Conservation (phyloP, 2,329 filamentous ascomycete genomes). For the Curvularia hawaiiensis region DNA sequence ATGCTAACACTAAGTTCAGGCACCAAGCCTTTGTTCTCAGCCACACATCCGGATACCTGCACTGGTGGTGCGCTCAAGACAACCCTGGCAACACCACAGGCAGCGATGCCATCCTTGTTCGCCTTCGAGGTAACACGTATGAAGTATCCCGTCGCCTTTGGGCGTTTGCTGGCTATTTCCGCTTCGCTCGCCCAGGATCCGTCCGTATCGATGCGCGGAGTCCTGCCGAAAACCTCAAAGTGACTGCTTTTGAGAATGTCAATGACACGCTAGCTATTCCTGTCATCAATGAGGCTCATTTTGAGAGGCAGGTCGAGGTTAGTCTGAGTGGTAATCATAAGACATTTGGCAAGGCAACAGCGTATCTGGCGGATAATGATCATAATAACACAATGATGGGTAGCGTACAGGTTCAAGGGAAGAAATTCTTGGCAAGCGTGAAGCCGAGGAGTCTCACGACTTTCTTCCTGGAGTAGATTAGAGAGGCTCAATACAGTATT, state of each 20-base stretch:
- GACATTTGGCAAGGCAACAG: neutral
- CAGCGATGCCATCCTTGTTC: slow-evolving; percentile 20
- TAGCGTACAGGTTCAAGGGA: slow-evolving; percentile 2
- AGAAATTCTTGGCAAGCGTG: neutral
- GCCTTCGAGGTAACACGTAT: slow-evolving; percentile 33
- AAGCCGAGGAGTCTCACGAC: slow-evolving; percentile 9
- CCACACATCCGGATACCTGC: slow-evolving; percentile 54
- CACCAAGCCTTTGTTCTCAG: slow-evolving; percentile 15
- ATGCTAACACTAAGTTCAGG: slow-evolving; percentile 27
- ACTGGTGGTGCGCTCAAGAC: slow-evolving; percentile 54
- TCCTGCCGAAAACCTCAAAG: slow-evolving; percentile 26
- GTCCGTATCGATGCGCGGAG: slow-evolving; percentile 39
- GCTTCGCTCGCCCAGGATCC: slow-evolving; percentile 46
- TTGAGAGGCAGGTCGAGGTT: slow-evolving; percentile 11
- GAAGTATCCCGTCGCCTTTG: slow-evolving; percentile 42
- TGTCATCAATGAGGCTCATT: slow-evolving; percentile 38
- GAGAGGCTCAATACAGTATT: neutral
- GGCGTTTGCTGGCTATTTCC: slow-evolving; percentile 46
- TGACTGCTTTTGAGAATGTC: slow-evolving; percentile 33
- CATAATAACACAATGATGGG: slow-evolving; percentile 14
- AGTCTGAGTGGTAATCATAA: neutral
- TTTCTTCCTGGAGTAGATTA: slow-evolving; percentile 11
- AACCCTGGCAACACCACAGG: slow-evolving; percentile 34
- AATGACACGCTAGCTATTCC: slow-evolving; percentile 37
- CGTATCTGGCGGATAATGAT: slow-evolving; percentile 13